Evolutionary conservation across 2,329 filamentous ascomycete genomes (phyloP).

Genomic region (Bipolaris cookei): DNA sequence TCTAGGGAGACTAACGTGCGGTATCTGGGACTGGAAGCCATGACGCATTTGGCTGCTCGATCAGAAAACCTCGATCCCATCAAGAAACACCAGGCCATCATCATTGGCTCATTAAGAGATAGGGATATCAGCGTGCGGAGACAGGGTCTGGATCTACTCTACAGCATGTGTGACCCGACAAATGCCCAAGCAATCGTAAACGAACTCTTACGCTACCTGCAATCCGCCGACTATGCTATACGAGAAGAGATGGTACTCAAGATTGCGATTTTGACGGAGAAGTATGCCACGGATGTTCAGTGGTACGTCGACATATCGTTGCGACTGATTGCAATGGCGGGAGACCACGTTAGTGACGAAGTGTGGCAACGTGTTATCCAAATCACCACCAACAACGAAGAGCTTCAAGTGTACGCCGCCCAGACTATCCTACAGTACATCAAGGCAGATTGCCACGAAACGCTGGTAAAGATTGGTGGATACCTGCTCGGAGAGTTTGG

Average conservation of each 20-base stretch:
- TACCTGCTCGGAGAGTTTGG: conserved; percentile 97
- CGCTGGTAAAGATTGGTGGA: conserved; percentile 94
- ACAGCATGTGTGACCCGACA: conserved; percentile 99
- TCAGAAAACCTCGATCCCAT: conserved; percentile 95
- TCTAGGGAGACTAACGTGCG: conserved; percentile 97
- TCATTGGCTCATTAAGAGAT: conserved; percentile 91
- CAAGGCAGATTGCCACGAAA: conserved; percentile 96
- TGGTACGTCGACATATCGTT: conserved; percentile 99
- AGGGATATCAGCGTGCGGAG: conserved; percentile 95
- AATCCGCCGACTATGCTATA: conserved; percentile 96
- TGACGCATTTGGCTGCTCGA: conserved; percentile 95
- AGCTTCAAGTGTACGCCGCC: conserved; percentile 94
- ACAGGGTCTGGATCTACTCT: conserved; percentile 93
- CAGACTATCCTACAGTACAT: conserved; percentile 92
- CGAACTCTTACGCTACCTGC: conserved; percentile 90
- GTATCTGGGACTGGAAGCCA: conserved; percentile 93
- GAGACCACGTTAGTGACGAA: conserved; percentile 97
- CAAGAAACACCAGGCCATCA: conserved; percentile 96
- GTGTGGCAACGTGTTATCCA: conserved; percentile 99
- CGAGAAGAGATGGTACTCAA: conserved; percentile 99
- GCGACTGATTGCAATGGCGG: conserved; percentile 91
- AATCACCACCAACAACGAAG: conserved; percentile 98
- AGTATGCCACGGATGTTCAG: conserved; percentile 96
- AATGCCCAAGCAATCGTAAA: conserved; percentile 93
- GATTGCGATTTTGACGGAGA: conserved; percentile 97